Conservation (phyloP, 2,329 filamentous ascomycete genomes). For the Sphaerulina populicola region DNA sequence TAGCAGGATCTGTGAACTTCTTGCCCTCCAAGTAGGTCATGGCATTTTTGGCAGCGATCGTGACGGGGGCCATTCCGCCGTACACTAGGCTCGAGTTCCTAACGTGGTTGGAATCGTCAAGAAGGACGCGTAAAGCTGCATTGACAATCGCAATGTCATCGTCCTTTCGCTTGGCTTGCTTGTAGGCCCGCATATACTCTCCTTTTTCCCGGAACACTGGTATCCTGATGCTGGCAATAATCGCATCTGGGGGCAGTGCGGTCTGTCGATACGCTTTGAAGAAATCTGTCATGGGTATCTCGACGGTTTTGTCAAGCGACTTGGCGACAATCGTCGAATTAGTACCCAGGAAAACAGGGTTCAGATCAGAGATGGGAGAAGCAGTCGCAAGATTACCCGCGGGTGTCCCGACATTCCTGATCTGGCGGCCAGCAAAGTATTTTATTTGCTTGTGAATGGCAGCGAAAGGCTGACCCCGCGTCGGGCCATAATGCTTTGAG, state of each 20-base stretch:
- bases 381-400: conserved; percentile 91
- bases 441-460: conserved; percentile 88
- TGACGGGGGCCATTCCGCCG: conserved; percentile 89
- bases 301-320: conserved; percentile 61
- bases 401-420: conserved; percentile 93
- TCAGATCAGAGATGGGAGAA: conserved; percentile 91
- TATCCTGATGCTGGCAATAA: conserved; percentile 81
- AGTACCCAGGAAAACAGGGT: conserved; percentile 84
- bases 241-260: conserved; percentile 67
- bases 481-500: conserved; percentile 64
- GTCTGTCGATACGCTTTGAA: conserved; percentile 88
- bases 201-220: conserved; percentile 65
- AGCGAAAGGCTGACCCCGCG: conserved; percentile 69
- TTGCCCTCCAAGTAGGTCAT: conserved; percentile 67
- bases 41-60: conserved; percentile 74
- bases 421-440: conserved; percentile 91
- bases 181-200: conserved; percentile 83
- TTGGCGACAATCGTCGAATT: conserved; percentile 75
- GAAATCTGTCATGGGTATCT: conserved; percentile 87
- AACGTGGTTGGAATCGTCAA: conserved; percentile 63
- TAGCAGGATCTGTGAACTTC: conserved; percentile 69
- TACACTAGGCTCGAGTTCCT: conserved; percentile 74
- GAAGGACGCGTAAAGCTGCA: conserved; percentile 64
- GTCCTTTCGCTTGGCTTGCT: conserved; percentile 93
- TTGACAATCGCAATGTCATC: conserved; percentile 98